These are phyloP conservation scores for Claviceps cyperi DNA, from an alignment of 2,329 filamentous ascomycete species.

Conservation along the genomic window DNA sequence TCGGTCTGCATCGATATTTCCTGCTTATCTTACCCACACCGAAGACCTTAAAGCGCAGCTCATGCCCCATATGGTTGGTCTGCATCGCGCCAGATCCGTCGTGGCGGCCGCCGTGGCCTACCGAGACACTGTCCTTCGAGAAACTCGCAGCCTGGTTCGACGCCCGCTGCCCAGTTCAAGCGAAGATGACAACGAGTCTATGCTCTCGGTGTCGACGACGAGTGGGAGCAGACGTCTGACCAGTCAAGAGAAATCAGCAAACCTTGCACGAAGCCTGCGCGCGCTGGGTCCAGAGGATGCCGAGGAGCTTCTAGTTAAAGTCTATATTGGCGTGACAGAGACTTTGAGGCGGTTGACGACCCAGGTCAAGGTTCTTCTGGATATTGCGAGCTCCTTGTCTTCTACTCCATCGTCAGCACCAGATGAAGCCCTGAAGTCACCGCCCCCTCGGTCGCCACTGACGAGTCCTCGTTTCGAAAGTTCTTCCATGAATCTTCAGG, in stretches of 20 bases:
- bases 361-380: slow-evolving; percentile 87
- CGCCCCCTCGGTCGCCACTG: slow-evolving; percentile 35
- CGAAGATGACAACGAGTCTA: slow-evolving; percentile 85
- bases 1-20: slow-evolving; percentile 53
- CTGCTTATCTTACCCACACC: slow-evolving; percentile 64
- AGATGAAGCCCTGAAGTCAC: slow-evolving; percentile 29
- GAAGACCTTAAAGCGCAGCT: slow-evolving; percentile 58
- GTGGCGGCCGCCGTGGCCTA: slow-evolving; percentile 71
- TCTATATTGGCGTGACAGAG: slow-evolving; percentile 82
- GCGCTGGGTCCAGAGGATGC: slow-evolving; percentile 72
- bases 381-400: slow-evolving; percentile 68
- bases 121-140: slow-evolving; percentile 68
- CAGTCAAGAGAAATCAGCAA: slow-evolving; percentile 79
- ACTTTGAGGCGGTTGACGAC: slow-evolving; percentile 72
- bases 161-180: slow-evolving; percentile 79
- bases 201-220: slow-evolving; percentile 70
- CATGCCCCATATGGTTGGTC: slow-evolving; percentile 55
- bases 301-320: slow-evolving; percentile 64
- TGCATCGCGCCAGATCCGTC: slow-evolving; percentile 71
- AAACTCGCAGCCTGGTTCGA: slow-evolving; percentile 75
- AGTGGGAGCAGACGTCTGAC: slow-evolving; percentile 52
- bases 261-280: slow-evolving; percentile 75
- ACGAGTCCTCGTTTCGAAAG: slow-evolving; percentile 33
- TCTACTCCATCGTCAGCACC: slow-evolving; percentile 14
- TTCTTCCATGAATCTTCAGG: slow-evolving; percentile 10